Evolutionary conservation across 2,329 filamentous ascomycete species (phyloP).

Genomic region (Alternaria metachromatica): DNA sequence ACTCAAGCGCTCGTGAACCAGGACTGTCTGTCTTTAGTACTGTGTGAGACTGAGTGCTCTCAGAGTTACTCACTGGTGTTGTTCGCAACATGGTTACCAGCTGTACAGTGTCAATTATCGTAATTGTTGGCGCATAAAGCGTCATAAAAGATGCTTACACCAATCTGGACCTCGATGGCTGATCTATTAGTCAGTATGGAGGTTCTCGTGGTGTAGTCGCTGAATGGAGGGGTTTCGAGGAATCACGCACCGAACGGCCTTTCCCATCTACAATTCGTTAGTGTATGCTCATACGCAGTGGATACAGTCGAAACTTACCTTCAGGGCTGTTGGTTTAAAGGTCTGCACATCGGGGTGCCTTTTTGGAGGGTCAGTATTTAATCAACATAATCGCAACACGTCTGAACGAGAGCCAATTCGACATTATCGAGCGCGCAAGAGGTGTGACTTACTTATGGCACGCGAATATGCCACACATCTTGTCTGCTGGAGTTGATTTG

Average conservation of each 20-base stretch:
- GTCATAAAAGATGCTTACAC: constrained; percentile 70
- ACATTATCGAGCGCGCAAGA: constrained; percentile 21
- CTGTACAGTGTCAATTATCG: constrained; percentile 57
- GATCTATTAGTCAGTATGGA: neutral
- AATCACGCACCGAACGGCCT: constrained; percentile 60
- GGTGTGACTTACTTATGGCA: constrained; percentile 74
- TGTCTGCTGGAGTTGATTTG: constrained; percentile 44
- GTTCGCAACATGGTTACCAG: constrained; percentile 87
- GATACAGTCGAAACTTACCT: neutral
- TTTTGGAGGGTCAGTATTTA: neutral
- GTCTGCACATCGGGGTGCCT: constrained; percentile 89
- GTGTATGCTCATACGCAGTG: neutral
- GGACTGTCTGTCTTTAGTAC: constrained; percentile 56
- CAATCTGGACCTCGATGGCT: constrained; percentile 93
- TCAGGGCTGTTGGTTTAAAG: constrained; percentile 92
- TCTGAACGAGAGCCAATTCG: neutral
- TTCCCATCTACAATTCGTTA: neutral
- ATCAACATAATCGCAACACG: constrained; percentile 12
- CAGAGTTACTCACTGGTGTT: constrained; percentile 73
- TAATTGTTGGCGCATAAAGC: constrained; percentile 37
- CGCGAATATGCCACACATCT: constrained; percentile 96
- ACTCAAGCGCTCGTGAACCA: constrained; percentile 95
- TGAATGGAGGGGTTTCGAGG: neutral
- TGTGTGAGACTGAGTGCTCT: constrained; percentile 12
- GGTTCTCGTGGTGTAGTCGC: neutral